These are phyloP conservation scores for Thermothielavioides terrestris DNA, from an alignment of 495 filamentous ascomycete genomes.

Conservation along the genomic window DNA sequence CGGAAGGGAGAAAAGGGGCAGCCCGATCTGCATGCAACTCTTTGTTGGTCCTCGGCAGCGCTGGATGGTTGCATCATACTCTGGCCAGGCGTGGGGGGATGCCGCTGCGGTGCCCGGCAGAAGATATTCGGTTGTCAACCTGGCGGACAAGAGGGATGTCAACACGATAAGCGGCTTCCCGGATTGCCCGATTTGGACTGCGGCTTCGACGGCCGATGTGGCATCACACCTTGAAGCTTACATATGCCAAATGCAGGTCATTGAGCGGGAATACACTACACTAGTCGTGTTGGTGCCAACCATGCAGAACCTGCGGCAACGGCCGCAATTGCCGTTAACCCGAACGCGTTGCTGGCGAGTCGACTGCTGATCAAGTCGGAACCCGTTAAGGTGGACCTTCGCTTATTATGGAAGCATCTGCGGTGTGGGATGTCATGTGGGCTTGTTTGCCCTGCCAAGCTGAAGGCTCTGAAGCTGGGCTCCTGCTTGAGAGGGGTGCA, in stretches of 20 bases:
- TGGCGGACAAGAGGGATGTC: not conserved
- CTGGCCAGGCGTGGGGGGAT: conserved; percentile 11
- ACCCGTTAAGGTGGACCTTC: too few relatives aligned
- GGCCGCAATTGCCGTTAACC: not conserved
- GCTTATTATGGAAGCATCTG: too few relatives aligned
- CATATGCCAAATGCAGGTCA: not conserved
- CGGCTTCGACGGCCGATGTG: not conserved
- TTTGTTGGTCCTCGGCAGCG: not conserved
- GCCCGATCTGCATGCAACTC: conserved; percentile 7
- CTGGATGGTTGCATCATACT: conserved; percentile 10
- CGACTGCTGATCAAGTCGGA: not conserved
- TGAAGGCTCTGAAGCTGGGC: not conserved
- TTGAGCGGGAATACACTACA: not conserved
- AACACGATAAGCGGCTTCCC: not conserved
- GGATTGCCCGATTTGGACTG: conserved; percentile 10
- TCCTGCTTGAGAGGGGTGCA: not conserved
- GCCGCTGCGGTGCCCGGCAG: not conserved
- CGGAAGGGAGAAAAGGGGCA: conserved; percentile 14
- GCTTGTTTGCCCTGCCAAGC: not conserved
- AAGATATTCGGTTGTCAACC: not conserved
- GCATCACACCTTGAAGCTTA: not conserved
- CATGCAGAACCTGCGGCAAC: not conserved
- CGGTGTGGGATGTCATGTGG: not conserved
- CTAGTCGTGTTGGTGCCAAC: not conserved
- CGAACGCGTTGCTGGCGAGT: not conserved